A percentile compares a stretch with the other conserved stretches of the same genome.
phyloP scores from a whole-genome alignment of 495 filamentous ascomycete genomes.

The Trichodelitschia bisporula region DNA sequence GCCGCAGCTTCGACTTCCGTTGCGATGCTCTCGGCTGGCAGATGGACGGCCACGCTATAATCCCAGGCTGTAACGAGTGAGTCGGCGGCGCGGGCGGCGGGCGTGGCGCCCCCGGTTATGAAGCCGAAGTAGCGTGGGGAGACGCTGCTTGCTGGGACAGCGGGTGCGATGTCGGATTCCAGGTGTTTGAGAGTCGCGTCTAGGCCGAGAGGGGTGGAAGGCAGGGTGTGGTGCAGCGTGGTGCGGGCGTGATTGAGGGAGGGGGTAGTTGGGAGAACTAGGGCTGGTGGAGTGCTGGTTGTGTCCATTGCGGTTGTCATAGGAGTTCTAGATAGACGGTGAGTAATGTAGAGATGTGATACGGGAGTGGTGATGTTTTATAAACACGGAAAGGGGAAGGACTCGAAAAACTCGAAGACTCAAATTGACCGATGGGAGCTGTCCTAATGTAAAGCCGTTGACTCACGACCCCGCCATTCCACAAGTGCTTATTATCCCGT shows the following conservation, averaged over 20 bases:
- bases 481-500: no score
- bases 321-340: no score
- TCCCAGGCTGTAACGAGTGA: constrained; percentile 53
- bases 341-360: no score
- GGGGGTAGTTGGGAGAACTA: no score
- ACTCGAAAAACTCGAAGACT: no score
- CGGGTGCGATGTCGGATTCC: constrained; percentile 34
- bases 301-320: no score
- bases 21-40: constrained; percentile 45
- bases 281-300: no score
- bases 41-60: constrained; percentile 69
- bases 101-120: constrained; percentile 59
- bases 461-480: no score
- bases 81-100: constrained; percentile 67
- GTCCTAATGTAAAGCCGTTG: no score
- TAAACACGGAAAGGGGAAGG: no score
- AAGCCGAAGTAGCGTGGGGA: constrained; percentile 65
- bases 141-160: constrained; percentile 34
- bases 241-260: constrained; percentile 7
- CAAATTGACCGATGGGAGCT: no score
- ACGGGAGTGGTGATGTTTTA: no score
- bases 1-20: constrained; percentile 54
- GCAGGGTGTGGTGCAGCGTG: constrained; percentile 13
- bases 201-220: constrained; percentile 20
- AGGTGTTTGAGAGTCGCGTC: constrained; percentile 25